These are phyloP conservation scores for Ogataea ramenticola DNA, from an alignment of 805 yeast species.

Conservation along the genomic window DNA sequence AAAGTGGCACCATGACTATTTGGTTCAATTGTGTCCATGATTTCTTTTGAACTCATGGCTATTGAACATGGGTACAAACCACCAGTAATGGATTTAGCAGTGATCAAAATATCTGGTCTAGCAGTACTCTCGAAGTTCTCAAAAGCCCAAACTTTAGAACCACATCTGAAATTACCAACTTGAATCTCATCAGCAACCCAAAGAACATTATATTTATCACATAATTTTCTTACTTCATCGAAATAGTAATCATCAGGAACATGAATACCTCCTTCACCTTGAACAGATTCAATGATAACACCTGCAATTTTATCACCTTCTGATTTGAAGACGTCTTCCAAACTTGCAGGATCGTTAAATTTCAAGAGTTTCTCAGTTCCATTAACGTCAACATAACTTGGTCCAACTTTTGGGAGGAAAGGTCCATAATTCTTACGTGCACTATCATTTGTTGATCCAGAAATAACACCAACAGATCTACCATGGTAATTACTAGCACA, in stretches of 20 bases:
- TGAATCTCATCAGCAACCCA: conserved; percentile 32
- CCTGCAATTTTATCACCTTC: conserved; percentile 28
- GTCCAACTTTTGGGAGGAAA: conserved; percentile 23
- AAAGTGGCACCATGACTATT: conserved; percentile 23
- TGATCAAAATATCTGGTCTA: conserved; percentile 20
- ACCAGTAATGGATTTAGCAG: conserved; percentile 23
- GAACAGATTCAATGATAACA: conserved; percentile 30
- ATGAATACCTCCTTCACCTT: conserved; percentile 33
- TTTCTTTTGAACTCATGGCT: conserved; percentile 14
- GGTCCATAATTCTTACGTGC: conserved; percentile 28
- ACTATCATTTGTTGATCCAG: conserved; percentile 26
- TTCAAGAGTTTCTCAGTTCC: conserved; percentile 21
- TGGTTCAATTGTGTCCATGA: conserved; percentile 20
- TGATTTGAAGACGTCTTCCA: conserved; percentile 19
- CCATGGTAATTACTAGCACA: conserved; percentile 31
- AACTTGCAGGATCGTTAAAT: conserved; percentile 19
- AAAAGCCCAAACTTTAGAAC: conserved; percentile 27
- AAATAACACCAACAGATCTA: conserved; percentile 31
- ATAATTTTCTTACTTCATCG: conserved; percentile 24
- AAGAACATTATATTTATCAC: conserved; percentile 23
- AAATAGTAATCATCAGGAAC: conserved; percentile 27
- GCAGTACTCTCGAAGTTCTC: conserved; percentile 21
- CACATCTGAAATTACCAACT: conserved; percentile 30
- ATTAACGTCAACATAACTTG: conserved; percentile 22
- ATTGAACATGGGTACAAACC: conserved; percentile 20